Evolutionary conservation across 106 monocot species (phyloP).

Genomic region (Dactylorhiza incarnata): DNA sequence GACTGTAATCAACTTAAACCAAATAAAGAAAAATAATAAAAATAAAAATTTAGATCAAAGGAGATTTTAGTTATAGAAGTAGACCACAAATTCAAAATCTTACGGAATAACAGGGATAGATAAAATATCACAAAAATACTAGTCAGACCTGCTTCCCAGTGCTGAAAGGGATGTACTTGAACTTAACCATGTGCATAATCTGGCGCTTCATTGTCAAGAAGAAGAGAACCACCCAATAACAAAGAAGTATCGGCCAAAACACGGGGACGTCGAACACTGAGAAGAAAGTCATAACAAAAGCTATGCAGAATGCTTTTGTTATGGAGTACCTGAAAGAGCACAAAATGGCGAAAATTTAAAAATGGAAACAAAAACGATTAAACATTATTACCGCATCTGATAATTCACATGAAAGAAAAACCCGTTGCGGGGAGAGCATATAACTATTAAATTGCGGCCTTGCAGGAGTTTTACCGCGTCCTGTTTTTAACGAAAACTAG

Average conservation of each 20-base stretch:
- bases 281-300: slow-evolving; percentile 75
- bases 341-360: neutral
- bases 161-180: slow-evolving; percentile 66
- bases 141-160: slow-evolving; percentile 54
- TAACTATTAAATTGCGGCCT: too few relatives aligned
- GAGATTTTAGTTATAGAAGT: too few relatives aligned
- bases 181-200: slow-evolving; percentile 71
- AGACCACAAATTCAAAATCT: too few relatives aligned
- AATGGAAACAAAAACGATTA: neutral
- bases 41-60: too few relatives aligned
- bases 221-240: slow-evolving; percentile 71
- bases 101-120: too few relatives aligned
- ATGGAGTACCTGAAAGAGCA: slow-evolving; percentile 52
- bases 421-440: too few relatives aligned
- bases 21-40: too few relatives aligned
- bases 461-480: too few relatives aligned
- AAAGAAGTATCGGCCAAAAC: slow-evolving; percentile 71
- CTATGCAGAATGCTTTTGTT: slow-evolving; percentile 62
- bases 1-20: too few relatives aligned
- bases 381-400: neutral
- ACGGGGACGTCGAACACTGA: slow-evolving; percentile 77
- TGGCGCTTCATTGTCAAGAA: slow-evolving; percentile 72
- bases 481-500: too few relatives aligned
- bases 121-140: too few relatives aligned
- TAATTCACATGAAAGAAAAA: too few relatives aligned